Base-by-base conservation (phyloP, 2,329 filamentous ascomycete genomes). In the Colletotrichum eremochloae region DNA sequence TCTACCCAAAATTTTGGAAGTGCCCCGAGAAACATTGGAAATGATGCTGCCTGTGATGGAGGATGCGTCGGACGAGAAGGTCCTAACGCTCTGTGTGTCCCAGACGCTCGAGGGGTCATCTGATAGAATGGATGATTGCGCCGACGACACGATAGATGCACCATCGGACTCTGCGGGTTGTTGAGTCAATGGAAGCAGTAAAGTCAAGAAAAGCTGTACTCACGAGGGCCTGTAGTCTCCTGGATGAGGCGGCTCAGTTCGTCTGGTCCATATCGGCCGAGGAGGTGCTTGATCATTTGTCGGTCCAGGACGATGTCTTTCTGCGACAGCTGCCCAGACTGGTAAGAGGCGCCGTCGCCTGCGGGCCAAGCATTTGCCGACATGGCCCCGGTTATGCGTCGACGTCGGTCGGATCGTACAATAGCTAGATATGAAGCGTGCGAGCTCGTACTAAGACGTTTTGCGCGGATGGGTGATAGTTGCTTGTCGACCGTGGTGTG, bases 1-100 rank as follows among this genome's bases (percentile, higher is more conserved):
- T 60, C 81, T 77, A 31, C 79, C 76, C 48, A 82, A 76, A 11
- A 81, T 70, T 73, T 81, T 82, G 44, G 81, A 80, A 14, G 80
- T 81, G 63, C 80, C 78, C 20, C 79, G 78, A 15, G 81, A 82
- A n/a, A 83, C 79, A 71, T 81, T 83, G 50, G 82, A 83, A 42
- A 83, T 79, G 71, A 84, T 81, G 72, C 81, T 83, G 55, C 81
- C 80, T 20, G 81, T 80, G 24, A 80, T 79, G 31, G 81, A 83
- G 15, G 81, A 81, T 50, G 82, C 79, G 74, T 84, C 83, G 64
- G 82, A 84, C 63, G 82, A 84, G 38, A 80, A 80, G 36, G 82
- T 80, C 44, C 80, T 78, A 62, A 82, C 79, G 70, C 81, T 82
- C 57, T 75, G 67, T 8, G 76, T 76, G 63, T 83, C 82, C 72